Percentiles rank a stretch among this genome's conserved stretches.
Evolutionary conservation across 805 yeast genomes (phyloP).

Genomic region (Wickerhamiella occidentalis): DNA sequence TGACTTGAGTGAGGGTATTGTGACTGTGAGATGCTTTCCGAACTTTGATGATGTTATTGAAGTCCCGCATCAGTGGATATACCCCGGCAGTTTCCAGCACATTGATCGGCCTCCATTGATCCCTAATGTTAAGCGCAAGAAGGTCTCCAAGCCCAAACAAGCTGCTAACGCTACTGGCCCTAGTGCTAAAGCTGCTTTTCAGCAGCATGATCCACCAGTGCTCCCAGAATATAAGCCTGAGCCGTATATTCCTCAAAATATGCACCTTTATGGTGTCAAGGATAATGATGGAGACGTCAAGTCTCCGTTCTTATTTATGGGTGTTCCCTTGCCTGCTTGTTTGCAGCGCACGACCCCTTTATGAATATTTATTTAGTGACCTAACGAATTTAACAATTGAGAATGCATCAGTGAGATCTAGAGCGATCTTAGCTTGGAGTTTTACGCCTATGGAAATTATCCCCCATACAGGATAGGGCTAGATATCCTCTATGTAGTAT

Average conservation of each 20-base stretch:
- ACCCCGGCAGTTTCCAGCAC: conserved; percentile 9
- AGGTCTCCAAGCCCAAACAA: neutral
- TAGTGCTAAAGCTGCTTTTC: neutral
- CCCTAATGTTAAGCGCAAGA: neutral
- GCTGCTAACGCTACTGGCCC: neutral
- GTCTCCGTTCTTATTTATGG: conserved; percentile 13
- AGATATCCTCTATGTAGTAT: too few species aligned
- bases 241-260: neutral
- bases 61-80: conserved; percentile 20
- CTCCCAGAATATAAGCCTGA: neutral
- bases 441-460: too few species aligned
- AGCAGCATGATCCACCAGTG: neutral
- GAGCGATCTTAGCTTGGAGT: too few species aligned
- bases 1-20: conserved; percentile 15
- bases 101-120: neutral
- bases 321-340: conserved; percentile 13
- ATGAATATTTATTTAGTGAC: neutral
- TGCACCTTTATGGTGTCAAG: conserved; percentile 8
- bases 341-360: conserved; percentile 11
- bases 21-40: conserved; percentile 19
- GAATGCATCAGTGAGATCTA: too few species aligned
- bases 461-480: too few species aligned
- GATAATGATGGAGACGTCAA: conserved; percentile 4
- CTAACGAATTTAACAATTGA: neutral
- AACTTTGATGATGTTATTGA: conserved; percentile 18